Evolutionary conservation across 108 stramenopile species (phyloP).

Genomic region (Nitzschia sp.): DNA sequence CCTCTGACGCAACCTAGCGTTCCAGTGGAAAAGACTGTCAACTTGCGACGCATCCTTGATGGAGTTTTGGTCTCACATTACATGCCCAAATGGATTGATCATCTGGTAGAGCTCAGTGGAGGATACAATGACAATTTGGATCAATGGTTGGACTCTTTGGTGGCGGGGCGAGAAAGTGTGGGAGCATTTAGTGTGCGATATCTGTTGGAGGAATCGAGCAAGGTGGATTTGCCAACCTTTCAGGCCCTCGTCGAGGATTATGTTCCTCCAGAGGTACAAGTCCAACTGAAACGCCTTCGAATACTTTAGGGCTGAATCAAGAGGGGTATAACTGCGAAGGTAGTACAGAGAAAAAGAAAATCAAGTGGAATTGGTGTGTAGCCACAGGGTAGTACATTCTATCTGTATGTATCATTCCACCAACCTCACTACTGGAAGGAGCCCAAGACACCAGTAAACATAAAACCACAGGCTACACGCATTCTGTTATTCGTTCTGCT

Average conservation of each 20-base stretch:
- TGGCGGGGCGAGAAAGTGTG: slow-evolving; percentile 14
- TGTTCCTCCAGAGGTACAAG: slow-evolving; percentile 3
- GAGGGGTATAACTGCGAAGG: too few relatives aligned
- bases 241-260: not conserved
- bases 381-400: too few relatives aligned
- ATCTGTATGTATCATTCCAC: too few relatives aligned
- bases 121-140: slow-evolving; percentile 45
- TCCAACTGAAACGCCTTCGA: not conserved
- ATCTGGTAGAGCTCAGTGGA: slow-evolving; percentile 31
- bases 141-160: slow-evolving; percentile 34
- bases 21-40: slow-evolving; percentile 11
- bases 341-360: too few relatives aligned
- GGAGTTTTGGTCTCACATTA: slow-evolving; percentile 14
- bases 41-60: slow-evolving; percentile 30
- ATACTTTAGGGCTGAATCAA: too few relatives aligned
- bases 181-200: slow-evolving; percentile 25
- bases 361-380: too few relatives aligned
- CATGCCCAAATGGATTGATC: slow-evolving; percentile 26
- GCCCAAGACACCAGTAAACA: too few relatives aligned
- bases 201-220: slow-evolving; percentile 20
- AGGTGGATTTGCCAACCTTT: slow-evolving; percentile 13
- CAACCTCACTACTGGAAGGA: too few relatives aligned
- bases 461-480: too few relatives aligned
- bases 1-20: not conserved
- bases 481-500: too few relatives aligned